phyloP scores from a whole-genome alignment of 441 rosid species.

The Euphorbia corollata region DNA sequence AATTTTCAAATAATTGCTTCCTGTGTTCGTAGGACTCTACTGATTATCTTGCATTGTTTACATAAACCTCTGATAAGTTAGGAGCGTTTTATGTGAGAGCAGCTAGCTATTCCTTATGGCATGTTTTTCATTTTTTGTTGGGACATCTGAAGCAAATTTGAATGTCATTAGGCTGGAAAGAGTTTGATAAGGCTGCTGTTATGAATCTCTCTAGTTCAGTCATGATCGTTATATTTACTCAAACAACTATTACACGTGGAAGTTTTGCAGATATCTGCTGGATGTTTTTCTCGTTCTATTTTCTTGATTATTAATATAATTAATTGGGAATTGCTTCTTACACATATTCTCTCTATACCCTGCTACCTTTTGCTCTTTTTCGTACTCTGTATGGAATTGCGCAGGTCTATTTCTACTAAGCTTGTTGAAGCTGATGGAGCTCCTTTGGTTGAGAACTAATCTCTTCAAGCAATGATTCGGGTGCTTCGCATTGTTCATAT shows the following conservation, averaged over 20 bases:
- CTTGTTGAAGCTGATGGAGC: slow-evolving; percentile 85
- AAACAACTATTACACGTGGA: not conserved
- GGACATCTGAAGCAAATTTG: not conserved
- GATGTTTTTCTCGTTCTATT: not conserved
- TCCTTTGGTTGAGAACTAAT: slow-evolving; percentile 76
- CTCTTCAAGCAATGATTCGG: slow-evolving; percentile 82
- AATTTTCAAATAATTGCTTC: not conserved
- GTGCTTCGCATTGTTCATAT: slow-evolving; percentile 95
- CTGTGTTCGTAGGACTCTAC: not conserved
- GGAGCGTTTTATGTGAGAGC: not conserved
- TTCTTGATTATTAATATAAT: not conserved
- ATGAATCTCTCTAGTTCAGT: not conserved
- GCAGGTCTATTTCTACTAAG: slow-evolving; percentile 59
- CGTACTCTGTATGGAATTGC: slow-evolving; percentile 19
- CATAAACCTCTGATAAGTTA: not conserved
- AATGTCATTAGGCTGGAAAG: not conserved
- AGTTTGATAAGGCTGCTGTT: not conserved
- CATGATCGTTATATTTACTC: not conserved
- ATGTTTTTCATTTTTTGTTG: not conserved
- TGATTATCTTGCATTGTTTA: not conserved
- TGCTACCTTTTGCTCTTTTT: not conserved
- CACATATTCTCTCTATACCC: not conserved
- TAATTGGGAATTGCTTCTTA: not conserved
- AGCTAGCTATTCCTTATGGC: not conserved
- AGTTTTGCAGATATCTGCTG: not conserved